phyloP scores from a whole-genome alignment of 2,329 filamentous ascomycete species.

The Pseudogymnoascus pannorum region DNA sequence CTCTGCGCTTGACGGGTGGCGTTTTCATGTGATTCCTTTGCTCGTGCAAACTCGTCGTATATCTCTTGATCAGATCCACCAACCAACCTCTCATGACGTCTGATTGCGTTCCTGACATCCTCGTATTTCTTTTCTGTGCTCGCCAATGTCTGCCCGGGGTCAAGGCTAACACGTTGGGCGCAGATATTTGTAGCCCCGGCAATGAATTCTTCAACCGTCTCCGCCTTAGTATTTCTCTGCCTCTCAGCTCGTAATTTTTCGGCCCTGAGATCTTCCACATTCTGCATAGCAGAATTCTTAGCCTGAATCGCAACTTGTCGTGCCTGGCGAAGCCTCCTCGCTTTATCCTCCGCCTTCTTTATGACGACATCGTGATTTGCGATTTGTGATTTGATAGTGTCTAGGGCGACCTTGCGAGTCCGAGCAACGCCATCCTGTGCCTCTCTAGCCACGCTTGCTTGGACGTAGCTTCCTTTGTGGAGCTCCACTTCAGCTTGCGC shows the following conservation, averaged over 20 bases:
- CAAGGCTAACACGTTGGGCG: constrained; percentile 51
- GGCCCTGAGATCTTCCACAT: constrained; percentile 40
- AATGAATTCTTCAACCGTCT: constrained; percentile 46
- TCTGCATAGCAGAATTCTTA: constrained; percentile 54
- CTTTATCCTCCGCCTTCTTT: constrained; percentile 49
- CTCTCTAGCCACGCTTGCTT: constrained; percentile 41
- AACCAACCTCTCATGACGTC: background rate
- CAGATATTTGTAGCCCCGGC: constrained; percentile 47
- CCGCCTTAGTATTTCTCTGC: constrained; percentile 41
- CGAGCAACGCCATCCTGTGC: constrained; percentile 37
- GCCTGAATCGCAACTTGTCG: constrained; percentile 48
- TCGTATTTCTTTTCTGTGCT: constrained; percentile 49
- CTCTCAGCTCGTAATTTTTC: constrained; percentile 39
- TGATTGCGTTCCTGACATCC: constrained; percentile 42
- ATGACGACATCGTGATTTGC: constrained; percentile 35
- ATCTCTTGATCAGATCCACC: constrained; percentile 62
- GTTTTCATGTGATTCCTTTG: constrained; percentile 34
- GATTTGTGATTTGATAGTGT: constrained; percentile 34
- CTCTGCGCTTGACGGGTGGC: constrained; percentile 39
- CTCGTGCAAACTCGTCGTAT: constrained; percentile 37
- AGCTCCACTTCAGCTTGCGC: constrained; percentile 37
- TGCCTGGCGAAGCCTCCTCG: constrained; percentile 40
- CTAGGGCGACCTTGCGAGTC: constrained; percentile 30
- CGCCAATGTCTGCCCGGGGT: constrained; percentile 53
- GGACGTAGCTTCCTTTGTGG: constrained; percentile 49